These are phyloP conservation scores for Naganishia cerealis DNA, from an alignment of 1,284 basidiomycete genomes.

Conservation along the genomic window DNA sequence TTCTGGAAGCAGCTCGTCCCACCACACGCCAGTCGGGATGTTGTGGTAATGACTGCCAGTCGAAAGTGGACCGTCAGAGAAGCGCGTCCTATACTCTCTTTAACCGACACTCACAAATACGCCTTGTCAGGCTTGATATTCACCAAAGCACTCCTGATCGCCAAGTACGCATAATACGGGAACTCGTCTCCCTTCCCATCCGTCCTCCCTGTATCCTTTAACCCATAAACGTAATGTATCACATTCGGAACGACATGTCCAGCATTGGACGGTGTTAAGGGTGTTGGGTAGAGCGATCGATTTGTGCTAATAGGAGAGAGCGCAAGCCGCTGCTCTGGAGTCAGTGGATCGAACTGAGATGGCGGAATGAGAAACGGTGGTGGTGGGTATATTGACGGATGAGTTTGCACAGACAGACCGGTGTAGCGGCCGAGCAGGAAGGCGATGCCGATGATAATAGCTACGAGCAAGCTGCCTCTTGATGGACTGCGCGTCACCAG, in stretches of 20 bases:
- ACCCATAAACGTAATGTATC: constrained; percentile 54
- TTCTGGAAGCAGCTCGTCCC: constrained; percentile 48
- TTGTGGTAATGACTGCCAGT: constrained; percentile 50
- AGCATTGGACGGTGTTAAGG: constrained; percentile 40
- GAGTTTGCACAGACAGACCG: not conserved
- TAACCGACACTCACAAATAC: constrained; percentile 48
- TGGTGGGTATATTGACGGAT: constrained; percentile 25
- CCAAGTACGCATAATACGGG: constrained; percentile 56
- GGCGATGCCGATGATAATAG: constrained; percentile 7
- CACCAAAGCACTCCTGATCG: constrained; percentile 53
- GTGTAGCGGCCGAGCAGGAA: constrained; percentile 21
- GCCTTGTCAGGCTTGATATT: constrained; percentile 53
- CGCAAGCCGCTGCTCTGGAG: constrained; percentile 33
- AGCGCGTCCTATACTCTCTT: not conserved
- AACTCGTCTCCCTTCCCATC: constrained; percentile 44
- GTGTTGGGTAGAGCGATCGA: constrained; percentile 39
- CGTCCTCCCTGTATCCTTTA: constrained; percentile 39
- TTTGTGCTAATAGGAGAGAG: constrained; percentile 39
- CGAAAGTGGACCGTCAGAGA: not conserved
- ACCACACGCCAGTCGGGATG: constrained; percentile 53
- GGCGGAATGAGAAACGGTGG: constrained; percentile 42
- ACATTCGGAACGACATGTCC: constrained; percentile 51
- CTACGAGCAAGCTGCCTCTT: constrained; percentile 2
- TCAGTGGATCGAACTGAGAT: constrained; percentile 38
- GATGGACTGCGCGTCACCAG: not conserved